phyloP scores from a whole-genome alignment of 192 early-diverging fungal species.

The Umbelopsis isabellina region DNA sequence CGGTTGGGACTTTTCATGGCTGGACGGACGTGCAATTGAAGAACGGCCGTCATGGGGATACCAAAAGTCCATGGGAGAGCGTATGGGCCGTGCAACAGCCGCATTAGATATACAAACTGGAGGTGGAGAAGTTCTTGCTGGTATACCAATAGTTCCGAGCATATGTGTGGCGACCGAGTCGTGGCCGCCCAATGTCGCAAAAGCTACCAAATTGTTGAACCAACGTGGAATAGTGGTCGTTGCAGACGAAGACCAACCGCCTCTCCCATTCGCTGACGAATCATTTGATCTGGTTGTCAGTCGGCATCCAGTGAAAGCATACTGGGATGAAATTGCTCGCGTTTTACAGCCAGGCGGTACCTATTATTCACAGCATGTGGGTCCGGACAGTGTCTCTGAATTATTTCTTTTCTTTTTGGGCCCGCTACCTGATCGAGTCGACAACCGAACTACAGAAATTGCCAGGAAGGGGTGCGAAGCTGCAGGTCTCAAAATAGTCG shows the following conservation, averaged over 20 bases:
- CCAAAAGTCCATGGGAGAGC: constrained; percentile 25
- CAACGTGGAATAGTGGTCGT: constrained; percentile 31
- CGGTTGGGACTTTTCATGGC: constrained; percentile 38
- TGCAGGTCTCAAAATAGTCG: constrained; percentile 26
- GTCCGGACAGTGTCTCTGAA: constrained; percentile 32
- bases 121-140: constrained; percentile 35
- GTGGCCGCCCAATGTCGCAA: constrained; percentile 35
- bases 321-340: constrained; percentile 31
- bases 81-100: constrained; percentile 22
- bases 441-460: constrained; percentile 24
- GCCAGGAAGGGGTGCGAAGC: constrained; percentile 22
- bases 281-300: constrained; percentile 40
- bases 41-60: constrained; percentile 27
- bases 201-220: constrained; percentile 27
- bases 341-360: constrained; percentile 27
- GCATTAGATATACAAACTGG: constrained; percentile 34
- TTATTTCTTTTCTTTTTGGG: constrained; percentile 30
- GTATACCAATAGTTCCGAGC: constrained; percentile 13
- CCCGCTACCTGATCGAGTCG: constrained; percentile 19
- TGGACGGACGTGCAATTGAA: constrained; percentile 34
- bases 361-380: constrained; percentile 39
- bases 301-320: constrained; percentile 24
- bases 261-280: constrained; percentile 31
- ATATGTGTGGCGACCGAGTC: constrained; percentile 35
- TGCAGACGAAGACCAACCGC: constrained; percentile 2